A percentile compares a stretch with the other conserved stretches of the same genome.
Conservation (phyloP, 106 monocot genomes). For the Allium sativum region DNA sequence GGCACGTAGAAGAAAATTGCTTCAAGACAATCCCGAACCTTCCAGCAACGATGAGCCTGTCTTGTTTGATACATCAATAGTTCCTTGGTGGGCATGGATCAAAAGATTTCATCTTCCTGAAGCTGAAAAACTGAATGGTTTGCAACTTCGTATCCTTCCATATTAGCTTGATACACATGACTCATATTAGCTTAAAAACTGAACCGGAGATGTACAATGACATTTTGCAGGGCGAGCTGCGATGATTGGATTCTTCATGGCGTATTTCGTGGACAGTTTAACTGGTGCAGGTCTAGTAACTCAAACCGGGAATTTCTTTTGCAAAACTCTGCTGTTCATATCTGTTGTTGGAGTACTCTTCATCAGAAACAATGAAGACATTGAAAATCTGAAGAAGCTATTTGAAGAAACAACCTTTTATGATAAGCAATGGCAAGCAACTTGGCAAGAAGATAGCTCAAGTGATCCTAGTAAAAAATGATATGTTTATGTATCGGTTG, state of each 20-base stretch:
- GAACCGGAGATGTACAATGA: too few species aligned
- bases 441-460: conserved; percentile 60
- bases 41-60: conserved; percentile 46
- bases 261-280: conserved; percentile 68
- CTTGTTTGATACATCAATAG: conserved; percentile 65
- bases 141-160: conserved; percentile 73
- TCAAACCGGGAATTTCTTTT: conserved; percentile 35
- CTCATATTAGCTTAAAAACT: conserved; percentile 48
- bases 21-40: conserved; percentile 71
- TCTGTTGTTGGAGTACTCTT: conserved; percentile 23
- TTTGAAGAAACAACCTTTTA: conserved; percentile 73
- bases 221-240: conserved; percentile 67
- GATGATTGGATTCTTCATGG: conserved; percentile 91
- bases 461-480: not conserved
- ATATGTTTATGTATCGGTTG: not conserved
- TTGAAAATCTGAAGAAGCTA: conserved; percentile 68
- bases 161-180: conserved; percentile 65
- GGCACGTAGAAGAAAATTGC: conserved; percentile 87
- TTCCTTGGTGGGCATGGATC: conserved; percentile 91
- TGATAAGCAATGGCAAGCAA: conserved; percentile 95
- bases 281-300: conserved; percentile 73
- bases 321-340: not conserved
- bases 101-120: conserved; percentile 27
- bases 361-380: conserved; percentile 74
- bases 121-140: not conserved